phyloP scores from a whole-genome alignment of 2,329 filamentous ascomycete genomes.

The Sporothrix curviconia region DNA sequence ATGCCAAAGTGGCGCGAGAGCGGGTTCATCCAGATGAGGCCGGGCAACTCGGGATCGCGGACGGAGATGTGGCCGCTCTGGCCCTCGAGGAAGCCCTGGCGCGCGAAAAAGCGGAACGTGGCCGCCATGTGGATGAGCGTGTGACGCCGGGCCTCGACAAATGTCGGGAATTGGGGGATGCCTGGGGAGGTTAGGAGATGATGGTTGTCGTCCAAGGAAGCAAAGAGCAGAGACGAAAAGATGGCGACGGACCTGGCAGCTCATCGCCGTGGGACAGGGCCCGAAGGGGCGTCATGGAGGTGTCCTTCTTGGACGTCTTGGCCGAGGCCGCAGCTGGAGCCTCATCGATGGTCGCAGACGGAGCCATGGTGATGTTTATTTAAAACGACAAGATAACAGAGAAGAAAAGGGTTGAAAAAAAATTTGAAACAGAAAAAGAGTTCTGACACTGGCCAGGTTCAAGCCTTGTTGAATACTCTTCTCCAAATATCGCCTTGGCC shows the following conservation, averaged over 20 bases:
- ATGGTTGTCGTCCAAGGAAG: background rate
- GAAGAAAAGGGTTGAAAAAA: background rate
- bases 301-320: slow-evolving; percentile 10
- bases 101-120: slow-evolving; percentile 60
- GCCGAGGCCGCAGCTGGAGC: background rate
- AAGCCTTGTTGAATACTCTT: background rate
- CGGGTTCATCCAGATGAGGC: slow-evolving; percentile 61
- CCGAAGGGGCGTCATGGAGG: slow-evolving; percentile 22
- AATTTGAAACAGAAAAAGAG: background rate
- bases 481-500: background rate
- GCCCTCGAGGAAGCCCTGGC: slow-evolving; percentile 58
- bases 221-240: background rate
- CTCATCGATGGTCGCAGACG: slow-evolving; percentile 17
- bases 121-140: slow-evolving; percentile 60
- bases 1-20: slow-evolving; percentile 60
- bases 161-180: slow-evolving; percentile 37
- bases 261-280: slow-evolving; percentile 27
- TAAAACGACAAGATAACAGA: background rate
- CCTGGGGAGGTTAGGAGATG: slow-evolving; percentile 23
- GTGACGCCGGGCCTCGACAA: slow-evolving; percentile 49
- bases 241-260: slow-evolving; percentile 19
- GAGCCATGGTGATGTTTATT: slow-evolving; percentile 20
- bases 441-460: background rate
- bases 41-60: slow-evolving; percentile 55
- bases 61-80: slow-evolving; percentile 59